Base-by-base conservation (phyloP, 257 asterid genomes). In the Jacaranda copaia region DNA sequence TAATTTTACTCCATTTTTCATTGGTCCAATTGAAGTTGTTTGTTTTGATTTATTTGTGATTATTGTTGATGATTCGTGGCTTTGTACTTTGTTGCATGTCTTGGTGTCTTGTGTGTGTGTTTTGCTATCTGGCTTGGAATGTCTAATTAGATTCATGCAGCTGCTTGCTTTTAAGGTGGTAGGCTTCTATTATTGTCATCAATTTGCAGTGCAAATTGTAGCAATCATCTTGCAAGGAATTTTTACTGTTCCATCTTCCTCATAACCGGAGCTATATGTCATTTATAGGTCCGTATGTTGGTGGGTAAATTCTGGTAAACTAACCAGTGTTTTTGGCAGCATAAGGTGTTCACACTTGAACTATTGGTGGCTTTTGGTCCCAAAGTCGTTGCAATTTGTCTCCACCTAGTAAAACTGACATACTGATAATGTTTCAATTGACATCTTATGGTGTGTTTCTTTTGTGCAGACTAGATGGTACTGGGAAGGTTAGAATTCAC, bases 71-170 rank as follows among this genome's bases (percentile, higher is more conserved):
- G 36, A 25, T 57, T 48, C 25, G 51, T 13, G 42, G 63, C 13
- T 10, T 40, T 16, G 2, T 43, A 8, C 39, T 5, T n/a, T 36
- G 45, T 36, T n/a, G 40, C 5, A 8, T 52, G 8, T 56, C 53
- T 73, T 73, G 36, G 49, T 39, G 49, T 25, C 32, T 25, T 25
- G 15, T 71, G 19, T 58, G 19, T 64, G 35, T 36, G 57, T 73
- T 55, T 32, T 49, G 68, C 39, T 46, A 57, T 63, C 46, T 64
- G 71, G 53, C 46, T 64, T 40, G 53, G 20, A 25, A 42, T 55
- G n/a, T 58, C 70, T 62, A 48, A 36, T 45, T 62, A 18, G 15
- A 72, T 57, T 51, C 42, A 19, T 67, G 67, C 75, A 49, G 81
- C 66, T 63, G 43, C 64, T 62, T 63, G 19, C 8, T 12, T 48